Evolutionary conservation across 1,284 basidiomycete species (phyloP).

Genomic region (Sanghuangporus sanghuang): DNA sequence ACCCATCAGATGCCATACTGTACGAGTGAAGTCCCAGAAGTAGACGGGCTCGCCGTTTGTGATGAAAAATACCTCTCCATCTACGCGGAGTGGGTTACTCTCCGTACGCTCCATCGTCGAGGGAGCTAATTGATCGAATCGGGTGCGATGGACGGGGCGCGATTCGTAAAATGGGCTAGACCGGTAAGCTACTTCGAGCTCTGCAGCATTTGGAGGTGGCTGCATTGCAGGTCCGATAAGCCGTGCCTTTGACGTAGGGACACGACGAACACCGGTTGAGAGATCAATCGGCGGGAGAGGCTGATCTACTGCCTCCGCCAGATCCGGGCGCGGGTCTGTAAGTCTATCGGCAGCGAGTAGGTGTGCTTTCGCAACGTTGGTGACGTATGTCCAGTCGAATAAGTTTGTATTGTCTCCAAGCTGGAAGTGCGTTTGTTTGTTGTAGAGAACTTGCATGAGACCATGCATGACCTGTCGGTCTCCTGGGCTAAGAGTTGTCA

Average conservation of each 20-base stretch:
- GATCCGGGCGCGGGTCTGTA: slow-evolving; percentile 37
- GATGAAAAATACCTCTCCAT: slow-evolving; percentile 95
- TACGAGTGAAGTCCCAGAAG: slow-evolving; percentile 93
- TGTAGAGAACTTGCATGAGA: slow-evolving; percentile 76
- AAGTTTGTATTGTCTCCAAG: slow-evolving; percentile 92
- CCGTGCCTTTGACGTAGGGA: slow-evolving; percentile 75
- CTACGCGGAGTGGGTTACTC: slow-evolving; percentile 63
- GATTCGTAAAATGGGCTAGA: slow-evolving; percentile 34
- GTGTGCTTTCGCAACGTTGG: slow-evolving; percentile 93
- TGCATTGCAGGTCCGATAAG: slow-evolving; percentile 76
- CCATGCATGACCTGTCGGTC: slow-evolving; percentile 87
- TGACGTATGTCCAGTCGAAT: slow-evolving; percentile 98
- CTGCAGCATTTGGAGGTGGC: slow-evolving; percentile 52
- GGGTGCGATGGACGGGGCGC: slow-evolving; percentile 67
- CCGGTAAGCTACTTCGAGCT: slow-evolving; percentile 56
- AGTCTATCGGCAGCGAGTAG: slow-evolving; percentile 90
- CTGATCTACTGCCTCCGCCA: slow-evolving; percentile 44
- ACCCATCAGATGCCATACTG: slow-evolving; percentile 82
- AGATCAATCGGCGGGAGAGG: slow-evolving; percentile 61
- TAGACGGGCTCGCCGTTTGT: slow-evolving; percentile 95
- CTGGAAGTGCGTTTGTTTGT: slow-evolving; percentile 87
- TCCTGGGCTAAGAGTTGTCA: slow-evolving; percentile 57
- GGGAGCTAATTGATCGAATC: slow-evolving; percentile 69
- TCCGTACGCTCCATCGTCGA: slow-evolving; percentile 45
- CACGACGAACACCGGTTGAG: slow-evolving; percentile 54